Conservation (phyloP, 2,329 filamentous ascomycete genomes). For the Xylaria sp. region DNA sequence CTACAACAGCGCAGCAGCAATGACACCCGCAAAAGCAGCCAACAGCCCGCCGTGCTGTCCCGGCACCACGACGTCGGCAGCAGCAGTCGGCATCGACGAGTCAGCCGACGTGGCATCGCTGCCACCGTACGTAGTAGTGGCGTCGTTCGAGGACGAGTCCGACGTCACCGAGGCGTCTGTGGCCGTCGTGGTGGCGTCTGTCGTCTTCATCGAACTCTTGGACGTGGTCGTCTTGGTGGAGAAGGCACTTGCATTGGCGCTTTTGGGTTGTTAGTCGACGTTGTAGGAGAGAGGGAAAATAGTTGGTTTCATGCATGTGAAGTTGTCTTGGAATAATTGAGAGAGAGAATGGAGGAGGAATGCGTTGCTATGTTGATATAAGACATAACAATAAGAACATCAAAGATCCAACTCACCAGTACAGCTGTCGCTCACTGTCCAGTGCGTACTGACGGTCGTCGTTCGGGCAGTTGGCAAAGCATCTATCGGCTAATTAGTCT, state of each 20-base stretch:
- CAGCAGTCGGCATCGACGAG: conserved; percentile 2
- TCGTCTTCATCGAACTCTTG: conserved; percentile 1
- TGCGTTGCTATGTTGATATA: background rate
- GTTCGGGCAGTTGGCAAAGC: conserved; percentile 73
- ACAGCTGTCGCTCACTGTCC: conserved; percentile 44
- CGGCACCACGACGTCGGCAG: conserved; percentile 25
- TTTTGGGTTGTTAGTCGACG: conserved; percentile 25
- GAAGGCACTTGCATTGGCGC: conserved; percentile 48
- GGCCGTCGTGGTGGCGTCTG: background rate
- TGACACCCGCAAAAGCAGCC: conserved; percentile 45
- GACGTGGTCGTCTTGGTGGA: conserved; percentile 40
- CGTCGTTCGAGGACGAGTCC: background rate
- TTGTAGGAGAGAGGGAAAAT: background rate
- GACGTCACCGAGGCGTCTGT: background rate
- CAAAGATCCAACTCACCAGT: conserved; percentile 44
- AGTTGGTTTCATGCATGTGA: no score
- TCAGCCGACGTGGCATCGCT: background rate
- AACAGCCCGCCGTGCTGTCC: conserved; percentile 36
- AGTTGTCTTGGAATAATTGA: background rate
- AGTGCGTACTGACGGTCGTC: conserved; percentile 49
- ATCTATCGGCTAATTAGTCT: conserved; percentile 52
- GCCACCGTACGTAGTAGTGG: conserved; percentile 9
- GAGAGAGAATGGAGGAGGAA: background rate
- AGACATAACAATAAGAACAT: background rate
- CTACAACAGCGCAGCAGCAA: conserved; percentile 45